phyloP scores from a whole-genome alignment of 2,329 filamentous ascomycete species.

The Plectosphaerella cucumerina region DNA sequence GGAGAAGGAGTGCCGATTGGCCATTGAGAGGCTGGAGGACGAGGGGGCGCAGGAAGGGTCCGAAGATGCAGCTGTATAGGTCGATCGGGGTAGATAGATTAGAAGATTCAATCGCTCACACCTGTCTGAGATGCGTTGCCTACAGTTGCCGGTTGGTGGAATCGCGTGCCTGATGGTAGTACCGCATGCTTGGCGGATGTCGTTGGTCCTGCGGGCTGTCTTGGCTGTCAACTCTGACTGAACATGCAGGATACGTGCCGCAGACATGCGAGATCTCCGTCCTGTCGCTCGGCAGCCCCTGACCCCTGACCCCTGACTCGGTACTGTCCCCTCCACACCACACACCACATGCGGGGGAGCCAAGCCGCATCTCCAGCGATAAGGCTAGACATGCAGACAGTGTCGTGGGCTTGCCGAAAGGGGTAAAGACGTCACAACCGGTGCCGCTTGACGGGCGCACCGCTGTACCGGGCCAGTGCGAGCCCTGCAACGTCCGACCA shows the following conservation, averaged over 20 bases:
- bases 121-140: too few relatives aligned
- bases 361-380: neutral
- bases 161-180: too few relatives aligned
- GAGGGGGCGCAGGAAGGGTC: conserved; percentile 8
- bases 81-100: neutral
- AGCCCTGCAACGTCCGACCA: too few relatives aligned
- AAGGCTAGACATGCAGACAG: conserved; percentile 1
- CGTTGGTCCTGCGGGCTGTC: too few relatives aligned
- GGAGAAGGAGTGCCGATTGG: conserved; percentile 67
- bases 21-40: conserved; percentile 65
- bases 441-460: neutral
- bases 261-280: too few relatives aligned
- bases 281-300: neutral
- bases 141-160: too few relatives aligned
- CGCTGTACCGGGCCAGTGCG: neutral
- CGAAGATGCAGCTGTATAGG: neutral
- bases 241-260: too few relatives aligned
- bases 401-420: neutral
- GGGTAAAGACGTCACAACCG: neutral
- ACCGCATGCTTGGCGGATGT: too few relatives aligned
- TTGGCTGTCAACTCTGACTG: too few relatives aligned
- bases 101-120: neutral
- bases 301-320: neutral
- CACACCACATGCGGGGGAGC: neutral
- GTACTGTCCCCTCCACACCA: too few relatives aligned